Conservation (phyloP, 352 stramenopile species). For the Elongisporangium prolatum region DNA sequence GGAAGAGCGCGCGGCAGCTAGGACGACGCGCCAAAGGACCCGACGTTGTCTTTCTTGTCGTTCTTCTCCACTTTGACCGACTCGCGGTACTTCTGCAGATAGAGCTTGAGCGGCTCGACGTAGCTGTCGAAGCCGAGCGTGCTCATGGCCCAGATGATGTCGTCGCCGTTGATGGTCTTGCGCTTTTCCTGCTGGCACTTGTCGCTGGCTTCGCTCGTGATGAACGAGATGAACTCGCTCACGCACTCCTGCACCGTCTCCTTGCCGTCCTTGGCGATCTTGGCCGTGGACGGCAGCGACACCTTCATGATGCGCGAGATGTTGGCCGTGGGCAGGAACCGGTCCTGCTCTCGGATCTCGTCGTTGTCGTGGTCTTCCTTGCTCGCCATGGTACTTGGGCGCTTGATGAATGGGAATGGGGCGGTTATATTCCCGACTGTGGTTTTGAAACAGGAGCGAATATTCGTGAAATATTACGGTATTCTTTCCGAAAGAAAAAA, state of each 20-base stretch:
- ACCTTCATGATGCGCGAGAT: conserved; percentile 99
- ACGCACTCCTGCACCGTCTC: conserved; percentile 99
- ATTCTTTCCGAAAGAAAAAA: neutral
- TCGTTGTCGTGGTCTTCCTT: conserved; percentile 87
- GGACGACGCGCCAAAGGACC: conserved; percentile 79
- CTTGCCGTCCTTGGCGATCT: conserved; percentile 99
- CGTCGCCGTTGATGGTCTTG: conserved; percentile 99
- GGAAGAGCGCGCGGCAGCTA: neutral
- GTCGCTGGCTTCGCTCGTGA: conserved; percentile 98
- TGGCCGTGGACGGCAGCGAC: conserved; percentile 96
- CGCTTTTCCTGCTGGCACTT: conserved; percentile 99
- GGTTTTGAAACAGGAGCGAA: neutral
- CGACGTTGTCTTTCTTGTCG: conserved; percentile 89
- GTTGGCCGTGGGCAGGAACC: conserved; percentile 98
- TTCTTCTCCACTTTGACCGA: conserved; percentile 89
- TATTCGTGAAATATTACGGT: neutral
- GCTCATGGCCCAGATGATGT: conserved; percentile 99
- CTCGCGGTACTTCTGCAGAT: conserved; percentile 98
- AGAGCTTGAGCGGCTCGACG: conserved; percentile 98
- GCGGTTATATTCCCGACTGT: neutral
- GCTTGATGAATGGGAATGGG: neutral
- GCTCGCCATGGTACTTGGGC: conserved; percentile 47
- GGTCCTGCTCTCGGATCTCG: conserved; percentile 94
- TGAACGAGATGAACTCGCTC: conserved; percentile 99
- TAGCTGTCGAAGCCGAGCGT: conserved; percentile 99